phyloP scores from a whole-genome alignment of 2,329 filamentous ascomycete genomes.

The Calycina herbarum region DNA sequence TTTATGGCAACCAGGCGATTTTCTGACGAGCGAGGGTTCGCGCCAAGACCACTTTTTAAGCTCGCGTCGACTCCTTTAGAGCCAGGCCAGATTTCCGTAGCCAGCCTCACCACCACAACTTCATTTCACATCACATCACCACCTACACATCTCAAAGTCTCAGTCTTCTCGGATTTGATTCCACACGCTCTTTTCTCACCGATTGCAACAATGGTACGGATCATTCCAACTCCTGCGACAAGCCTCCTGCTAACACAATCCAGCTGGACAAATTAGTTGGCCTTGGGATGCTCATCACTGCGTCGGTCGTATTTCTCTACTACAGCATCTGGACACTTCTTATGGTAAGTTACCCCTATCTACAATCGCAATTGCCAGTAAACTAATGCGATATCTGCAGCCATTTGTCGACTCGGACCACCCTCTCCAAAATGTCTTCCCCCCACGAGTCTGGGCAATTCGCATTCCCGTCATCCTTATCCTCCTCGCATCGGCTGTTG shows the following conservation, averaged over 20 bases:
- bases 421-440: constrained; percentile 91
- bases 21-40: constrained; percentile 1
- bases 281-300: constrained; percentile 73
- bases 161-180: constrained; percentile 22
- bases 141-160: constrained; percentile 16
- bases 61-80: constrained; percentile 1
- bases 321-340: constrained; percentile 97
- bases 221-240: background rate
- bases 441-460: constrained; percentile 96
- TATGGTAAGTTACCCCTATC: constrained; percentile 64
- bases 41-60: constrained; percentile 7
- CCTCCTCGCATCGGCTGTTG: constrained; percentile 85
- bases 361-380: constrained; percentile 13
- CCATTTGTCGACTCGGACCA: constrained; percentile 97
- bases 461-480: constrained; percentile 97
- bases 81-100: background rate
- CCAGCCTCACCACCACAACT: constrained; percentile 10
- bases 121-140: constrained; percentile 2
- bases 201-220: constrained; percentile 37
- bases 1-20: background rate
- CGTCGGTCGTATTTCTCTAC: constrained; percentile 77
- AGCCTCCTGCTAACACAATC: constrained; percentile 19
- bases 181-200: constrained; percentile 33
- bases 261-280: constrained; percentile 89
- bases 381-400: constrained; percentile 48